Evolutionary conservation across 2,329 filamentous ascomycete species (phyloP), one percentile per base, ranked within the genome.

Genomic region (Aspergillus eucalypticola): DNA sequence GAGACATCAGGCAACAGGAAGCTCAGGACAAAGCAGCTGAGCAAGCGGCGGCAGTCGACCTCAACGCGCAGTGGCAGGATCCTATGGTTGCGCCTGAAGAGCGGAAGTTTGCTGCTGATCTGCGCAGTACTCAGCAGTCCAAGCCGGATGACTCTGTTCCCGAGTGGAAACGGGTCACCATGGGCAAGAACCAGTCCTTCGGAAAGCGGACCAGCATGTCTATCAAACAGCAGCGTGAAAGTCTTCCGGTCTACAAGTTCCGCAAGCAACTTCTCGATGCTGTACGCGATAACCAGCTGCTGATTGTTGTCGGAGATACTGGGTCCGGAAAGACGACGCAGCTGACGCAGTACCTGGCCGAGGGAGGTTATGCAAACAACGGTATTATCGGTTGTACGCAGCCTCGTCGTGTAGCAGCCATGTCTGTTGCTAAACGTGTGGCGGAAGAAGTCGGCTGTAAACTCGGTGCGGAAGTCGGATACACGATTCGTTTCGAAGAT

Each of bases 241-340:
- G 88, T 27, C 79, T 99, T 53, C 95, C 95, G 0, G 93, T 98
- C 0, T 99, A 82, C 78, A 90, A 88, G 56, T 97, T 99, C 79
- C 87, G 94, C 57, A 89, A 86, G 54, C 90, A 96, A 71, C 84
- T 99, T 29, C 89, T 98, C 65, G 87, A 96, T 67, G 95, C 95
- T 21, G 89, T 99, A 2, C 82, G 83, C 25, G 88, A 91, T 41
- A 95, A 99, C 72, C 94, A 98, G 71, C 85, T 99, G 49, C 76
- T 99, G 64, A 96, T 99, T 71, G 94, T 99, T 0, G 94, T 99
- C 54, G 95, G 95, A 69, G 95, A 99, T 74, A 99, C 95, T 54
- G 95, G 95, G 13, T 97, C 92, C 0, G 95, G 95, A 67, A 99
- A 99, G 78, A 99, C 95, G 0, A 99, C 95, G 0, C 95, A 99